Percentiles rank a stretch among this genome's conserved stretches.
Evolutionary conservation across 78 protist species (phyloP).

Genomic region (Emiliania huxleyi): DNA sequence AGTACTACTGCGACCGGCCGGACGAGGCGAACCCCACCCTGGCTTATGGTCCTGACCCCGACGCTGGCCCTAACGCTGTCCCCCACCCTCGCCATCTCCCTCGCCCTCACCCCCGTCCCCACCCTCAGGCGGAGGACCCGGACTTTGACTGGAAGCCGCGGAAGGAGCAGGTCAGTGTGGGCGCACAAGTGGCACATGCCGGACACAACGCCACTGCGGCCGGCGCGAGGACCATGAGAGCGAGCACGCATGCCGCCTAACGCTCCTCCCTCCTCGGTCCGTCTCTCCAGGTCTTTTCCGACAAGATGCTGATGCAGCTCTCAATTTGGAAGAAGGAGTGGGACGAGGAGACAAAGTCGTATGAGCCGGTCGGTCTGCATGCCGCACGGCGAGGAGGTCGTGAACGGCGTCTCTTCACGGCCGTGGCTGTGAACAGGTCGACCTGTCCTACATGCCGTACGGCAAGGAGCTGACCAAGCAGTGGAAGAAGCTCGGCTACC

Average conservation of each 20-base stretch:
- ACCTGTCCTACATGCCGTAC: not conserved
- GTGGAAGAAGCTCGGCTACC: slow-evolving; percentile 2
- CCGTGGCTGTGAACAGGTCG: not conserved
- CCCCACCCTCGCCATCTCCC: too few relatives aligned
- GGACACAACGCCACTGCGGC: too few relatives aligned
- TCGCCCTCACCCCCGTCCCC: too few relatives aligned
- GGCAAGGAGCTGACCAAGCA: not conserved
- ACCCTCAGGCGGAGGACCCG: not conserved
- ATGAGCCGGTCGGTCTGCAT: not conserved
- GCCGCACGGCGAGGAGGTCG: not conserved
- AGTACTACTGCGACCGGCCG: not conserved
- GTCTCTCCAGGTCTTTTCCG: not conserved
- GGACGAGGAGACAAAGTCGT: not conserved
- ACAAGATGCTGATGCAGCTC: slow-evolving; percentile 18
- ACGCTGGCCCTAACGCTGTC: too few relatives aligned
- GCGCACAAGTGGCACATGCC: too few relatives aligned
- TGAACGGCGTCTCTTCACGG: too few relatives aligned
- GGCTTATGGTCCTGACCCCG: too few relatives aligned
- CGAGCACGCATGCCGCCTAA: too few relatives aligned
- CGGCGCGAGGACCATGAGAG: too few relatives aligned
- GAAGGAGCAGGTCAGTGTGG: slow-evolving; percentile 1
- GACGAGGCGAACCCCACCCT: too few relatives aligned
- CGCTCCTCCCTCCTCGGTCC: too few relatives aligned
- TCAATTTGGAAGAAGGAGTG: slow-evolving; percentile 12
- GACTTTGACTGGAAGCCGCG: not conserved